phyloP scores from a whole-genome alignment of 1,284 basidiomycete genomes.

The Vanrija humicola region DNA sequence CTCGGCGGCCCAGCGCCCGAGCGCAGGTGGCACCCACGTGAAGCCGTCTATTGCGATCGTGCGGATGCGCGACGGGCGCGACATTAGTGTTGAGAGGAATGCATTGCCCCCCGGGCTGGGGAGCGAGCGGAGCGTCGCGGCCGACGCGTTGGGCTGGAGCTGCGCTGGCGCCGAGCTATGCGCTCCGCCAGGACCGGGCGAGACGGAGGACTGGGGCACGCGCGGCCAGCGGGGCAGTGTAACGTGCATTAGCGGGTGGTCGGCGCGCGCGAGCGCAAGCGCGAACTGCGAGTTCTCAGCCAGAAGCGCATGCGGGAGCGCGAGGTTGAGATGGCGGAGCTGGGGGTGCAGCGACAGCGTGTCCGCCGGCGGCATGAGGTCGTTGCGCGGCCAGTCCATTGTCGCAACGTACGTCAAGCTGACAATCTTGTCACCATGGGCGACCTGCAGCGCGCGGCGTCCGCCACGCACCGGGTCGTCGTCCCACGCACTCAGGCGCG shows the following conservation, averaged over 20 bases:
- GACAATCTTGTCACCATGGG: conserved; percentile 60
- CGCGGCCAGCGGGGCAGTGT: conserved; percentile 58
- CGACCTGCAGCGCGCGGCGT: conserved; percentile 62
- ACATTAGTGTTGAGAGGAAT: conserved; percentile 18
- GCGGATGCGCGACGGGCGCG: conserved; percentile 8
- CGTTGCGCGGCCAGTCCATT: conserved; percentile 64
- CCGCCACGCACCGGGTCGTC: conserved; percentile 16
- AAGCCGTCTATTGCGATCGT: conserved; percentile 37
- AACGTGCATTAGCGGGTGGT: conserved; percentile 59
- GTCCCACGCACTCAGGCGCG: not conserved
- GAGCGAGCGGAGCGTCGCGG: not conserved
- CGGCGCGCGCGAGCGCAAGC: not conserved
- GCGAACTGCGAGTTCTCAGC: conserved; percentile 14
- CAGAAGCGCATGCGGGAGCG: conserved; percentile 32
- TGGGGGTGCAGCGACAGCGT: conserved; percentile 30
- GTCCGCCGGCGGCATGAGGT: conserved; percentile 60
- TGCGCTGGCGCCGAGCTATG: not conserved
- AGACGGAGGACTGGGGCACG: not conserved
- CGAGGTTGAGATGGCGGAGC: conserved; percentile 41
- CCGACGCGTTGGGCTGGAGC: not conserved
- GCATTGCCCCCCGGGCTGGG: conserved; percentile 6
- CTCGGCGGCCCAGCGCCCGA: conserved; percentile 34
- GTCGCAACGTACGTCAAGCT: conserved; percentile 57
- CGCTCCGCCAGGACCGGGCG: not conserved
- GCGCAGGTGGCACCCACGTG: conserved; percentile 35